Base-by-base conservation (phyloP, 2,329 filamentous ascomycete genomes). In the Pseudocercospora cruenta region DNA sequence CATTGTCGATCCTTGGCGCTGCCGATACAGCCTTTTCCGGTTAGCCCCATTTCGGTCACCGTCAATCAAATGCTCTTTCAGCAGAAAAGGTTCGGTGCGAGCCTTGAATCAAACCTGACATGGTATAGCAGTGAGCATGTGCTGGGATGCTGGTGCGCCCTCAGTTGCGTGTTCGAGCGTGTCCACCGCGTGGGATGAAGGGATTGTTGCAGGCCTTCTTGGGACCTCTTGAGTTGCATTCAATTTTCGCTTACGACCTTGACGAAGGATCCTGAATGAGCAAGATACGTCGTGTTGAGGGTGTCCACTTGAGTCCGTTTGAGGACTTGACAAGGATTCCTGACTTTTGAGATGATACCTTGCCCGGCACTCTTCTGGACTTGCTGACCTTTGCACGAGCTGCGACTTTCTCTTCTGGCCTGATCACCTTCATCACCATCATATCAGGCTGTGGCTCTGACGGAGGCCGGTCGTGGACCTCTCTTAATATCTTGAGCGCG, bases 291-390 rank as follows among this genome's bases (percentile, higher is more conserved):
- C 47, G 57, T 26, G 28, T 10, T 61, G 31, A n/a, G 22, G 2
- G 63, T 49, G 63, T 36, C 63, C 43, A 28, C 19, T 31, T 61
- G 59, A 63, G 60, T 51, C 47, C 47, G 31, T 63, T 55, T 31
- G 59, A 54, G 45, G n/a, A 21, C n/a, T 31, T 24, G 22, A 4
- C 19, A 19, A 31, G 19, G 51, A 55, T 31, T 1, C 3, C 51
- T 3, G 39, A 43, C n/a, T 19, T 5, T 8, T 19, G 39, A 43
- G 39, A 43, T 43, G 39, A 43, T 43, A 19, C 16, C 39, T 43
- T 8, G 39, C 16, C 1, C 12, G 54, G 22, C 5, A 28, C 28
- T 33, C 10, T 19, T 12, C 28, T 58, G 14, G 54, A 33, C 3
- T 21, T 62, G 60, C 60, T 62, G 60, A 21, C 54, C 54, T 31